Base-by-base conservation (phyloP, 805 yeast species). In the Starmera quercuum region DNA sequence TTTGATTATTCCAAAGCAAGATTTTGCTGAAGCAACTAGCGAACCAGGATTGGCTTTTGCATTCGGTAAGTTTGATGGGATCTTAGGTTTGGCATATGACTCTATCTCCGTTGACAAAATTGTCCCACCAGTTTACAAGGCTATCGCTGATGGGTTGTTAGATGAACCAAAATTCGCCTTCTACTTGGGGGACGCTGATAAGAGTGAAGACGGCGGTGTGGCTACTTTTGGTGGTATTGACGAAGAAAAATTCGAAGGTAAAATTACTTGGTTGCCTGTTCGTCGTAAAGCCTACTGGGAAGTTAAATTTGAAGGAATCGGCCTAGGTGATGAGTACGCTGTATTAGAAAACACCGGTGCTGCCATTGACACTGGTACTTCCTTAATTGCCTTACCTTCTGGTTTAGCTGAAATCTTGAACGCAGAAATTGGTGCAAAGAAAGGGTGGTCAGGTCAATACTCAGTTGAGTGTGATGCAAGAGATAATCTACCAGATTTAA, bases 241-340 rank as follows among this genome's bases (percentile, higher is more conserved):
- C 56, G 71, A 78, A 48, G 58, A 78, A 41, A 74, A 78, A 57
- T 86, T 66, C 61, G 63, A 67, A 32, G 98, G 98, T 46, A 76
- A 90, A 47, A 73, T 92, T 53, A 83, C 90, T 34, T 87, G 95
- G 87, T 74, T 92, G 63, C 98, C 98, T 39, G 94, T 92, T 42
- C 86, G 98, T 71, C 85, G 98, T 74, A 87, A 88, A 78, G 98
- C 97, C 22, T 92, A 92, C 75, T 92, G 98, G 98, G 98, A 92
- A 71, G 98, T 92, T 40, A 75, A 81, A 49, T 82, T 92, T 48
- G 86, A 86, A 49, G 88, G 95, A 49, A 70, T 92, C 58, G 84
- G 88, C 29, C 72, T 92, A 43, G 98, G 98, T 53, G 83, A 83
- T 47, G 95, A 92, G 65, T 83, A 73, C 54, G 96, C 97, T 32